Percentiles rank a stretch among this genome's conserved stretches.
Evolutionary conservation across 1,139 yeast genomes (phyloP).

Genomic region (Zygosaccharomyces pseudobailii): DNA sequence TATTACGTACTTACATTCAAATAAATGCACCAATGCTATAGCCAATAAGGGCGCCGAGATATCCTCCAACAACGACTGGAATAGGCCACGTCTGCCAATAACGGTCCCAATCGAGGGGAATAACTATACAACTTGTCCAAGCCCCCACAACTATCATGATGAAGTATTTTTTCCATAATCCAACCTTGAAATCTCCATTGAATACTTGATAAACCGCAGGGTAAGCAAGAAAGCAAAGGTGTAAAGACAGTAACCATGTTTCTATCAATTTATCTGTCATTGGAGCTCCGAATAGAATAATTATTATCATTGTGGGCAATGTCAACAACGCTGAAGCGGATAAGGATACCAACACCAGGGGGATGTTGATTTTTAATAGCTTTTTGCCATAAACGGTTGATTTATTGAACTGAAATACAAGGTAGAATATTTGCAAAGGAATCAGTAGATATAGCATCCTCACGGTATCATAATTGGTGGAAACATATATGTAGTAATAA

Average conservation of each 20-base stretch:
- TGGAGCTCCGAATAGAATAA: slow-evolving; percentile 87
- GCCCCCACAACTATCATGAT: slow-evolving; percentile 61
- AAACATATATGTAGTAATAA: slow-evolving; percentile 37
- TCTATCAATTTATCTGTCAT: slow-evolving; percentile 50
- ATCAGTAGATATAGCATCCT: slow-evolving; percentile 23
- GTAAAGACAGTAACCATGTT: slow-evolving; percentile 61
- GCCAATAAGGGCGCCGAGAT: slow-evolving; percentile 66
- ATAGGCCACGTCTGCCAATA: slow-evolving; percentile 99
- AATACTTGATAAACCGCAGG: slow-evolving; percentile 60
- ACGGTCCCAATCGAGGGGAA: slow-evolving; percentile 96
- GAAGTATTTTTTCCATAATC: slow-evolving; percentile 41
- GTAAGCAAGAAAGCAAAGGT: slow-evolving; percentile 53
- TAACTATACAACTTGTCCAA: slow-evolving; percentile 91
- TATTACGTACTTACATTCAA: slow-evolving; percentile 8
- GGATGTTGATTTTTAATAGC: slow-evolving; percentile 34
- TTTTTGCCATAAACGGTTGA: slow-evolving; percentile 34
- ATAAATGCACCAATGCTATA: slow-evolving; percentile 33
- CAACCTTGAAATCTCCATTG: slow-evolving; percentile 53
- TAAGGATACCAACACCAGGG: slow-evolving; percentile 39
- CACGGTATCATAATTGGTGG: slow-evolving; percentile 35
- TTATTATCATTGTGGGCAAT: slow-evolving; percentile 46
- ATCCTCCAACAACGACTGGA: slow-evolving; percentile 77
- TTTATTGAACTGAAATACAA: slow-evolving; percentile 28
- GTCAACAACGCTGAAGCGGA: slow-evolving; percentile 42
- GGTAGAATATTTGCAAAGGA: slow-evolving; percentile 29